Percentiles rank a stretch among this genome's conserved stretches.
Evolutionary conservation across 768 basidiomycete species (phyloP).

Genomic region (Amanita polypyramis): DNA sequence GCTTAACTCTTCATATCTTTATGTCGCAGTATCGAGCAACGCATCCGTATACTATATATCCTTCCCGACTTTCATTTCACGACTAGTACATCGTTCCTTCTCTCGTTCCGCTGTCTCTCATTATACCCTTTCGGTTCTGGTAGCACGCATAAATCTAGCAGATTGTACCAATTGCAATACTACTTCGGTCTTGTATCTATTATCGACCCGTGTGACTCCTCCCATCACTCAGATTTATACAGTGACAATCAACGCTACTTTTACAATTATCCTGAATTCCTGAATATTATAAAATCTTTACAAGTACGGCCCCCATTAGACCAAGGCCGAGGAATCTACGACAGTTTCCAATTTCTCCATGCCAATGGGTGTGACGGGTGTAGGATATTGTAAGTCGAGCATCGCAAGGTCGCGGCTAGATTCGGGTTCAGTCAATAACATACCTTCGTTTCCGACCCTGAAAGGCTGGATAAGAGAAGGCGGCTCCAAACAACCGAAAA

Average conservation of each 20-base stretch:
- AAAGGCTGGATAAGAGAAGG: background rate
- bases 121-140: slow-evolving; percentile 3
- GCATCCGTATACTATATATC: slow-evolving; percentile 3
- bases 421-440: background rate
- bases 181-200: slow-evolving; percentile 4
- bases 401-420: background rate
- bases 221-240: too few relatives aligned
- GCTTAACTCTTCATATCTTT: background rate
- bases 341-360: slow-evolving; percentile 1
- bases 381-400: slow-evolving; percentile 3
- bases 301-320: background rate
- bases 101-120: slow-evolving; percentile 3
- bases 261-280: background rate
- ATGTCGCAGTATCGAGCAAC: slow-evolving; percentile 4
- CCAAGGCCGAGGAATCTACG: background rate
- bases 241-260: too few relatives aligned
- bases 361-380: slow-evolving; percentile 5
- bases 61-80: slow-evolving; percentile 2
- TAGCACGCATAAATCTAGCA: slow-evolving; percentile 6
- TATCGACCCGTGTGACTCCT: background rate
- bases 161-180: slow-evolving; percentile 8
- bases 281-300: background rate
- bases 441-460: background rate
- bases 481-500: slow-evolving; percentile 1
- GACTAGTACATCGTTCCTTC: background rate